phyloP scores from a whole-genome alignment of 2,329 filamentous ascomycete species.

The Colletotrichum liaoningense region DNA sequence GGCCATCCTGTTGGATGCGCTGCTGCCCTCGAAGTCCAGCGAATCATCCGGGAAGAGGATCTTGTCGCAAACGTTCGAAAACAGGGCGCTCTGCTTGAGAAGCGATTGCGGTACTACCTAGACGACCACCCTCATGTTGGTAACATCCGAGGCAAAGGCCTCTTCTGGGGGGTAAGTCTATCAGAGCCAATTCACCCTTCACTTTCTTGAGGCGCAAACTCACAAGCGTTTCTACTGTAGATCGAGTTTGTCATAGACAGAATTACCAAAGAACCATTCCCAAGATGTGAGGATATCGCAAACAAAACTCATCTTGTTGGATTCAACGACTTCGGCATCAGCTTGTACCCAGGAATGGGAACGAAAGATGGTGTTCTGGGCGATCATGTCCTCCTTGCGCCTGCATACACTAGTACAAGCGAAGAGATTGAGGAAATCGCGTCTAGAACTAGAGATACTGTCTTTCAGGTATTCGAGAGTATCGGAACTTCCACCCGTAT shows the following conservation, averaged over 20 bases:
- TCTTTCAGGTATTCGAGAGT: conserved; percentile 27
- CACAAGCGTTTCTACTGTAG: neutral
- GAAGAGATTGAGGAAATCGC: conserved; percentile 37
- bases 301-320: conserved; percentile 49
- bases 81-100: conserved; percentile 55
- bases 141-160: conserved; percentile 43
- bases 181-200: too few species aligned
- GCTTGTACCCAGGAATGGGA: conserved; percentile 53
- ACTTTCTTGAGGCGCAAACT: neutral
- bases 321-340: conserved; percentile 55
- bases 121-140: conserved; percentile 43
- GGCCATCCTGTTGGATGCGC: conserved; percentile 69
- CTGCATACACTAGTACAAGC: conserved; percentile 26
- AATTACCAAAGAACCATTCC: conserved; percentile 42
- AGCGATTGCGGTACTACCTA: conserved; percentile 38
- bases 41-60: conserved; percentile 66
- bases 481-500: neutral
- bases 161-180: conserved; percentile 44
- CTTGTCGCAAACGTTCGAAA: conserved; percentile 67
- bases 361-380: conserved; percentile 39
- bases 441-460: conserved; percentile 31
- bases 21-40: conserved; percentile 72
- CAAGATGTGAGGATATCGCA: conserved; percentile 43
- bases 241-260: conserved; percentile 45
- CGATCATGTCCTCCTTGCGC: conserved; percentile 41